Percentiles rank a stretch among this genome's conserved stretches.
Evolutionary conservation across 2,329 filamentous ascomycete species (phyloP).

Genomic region (Aspergillus sp.): DNA sequence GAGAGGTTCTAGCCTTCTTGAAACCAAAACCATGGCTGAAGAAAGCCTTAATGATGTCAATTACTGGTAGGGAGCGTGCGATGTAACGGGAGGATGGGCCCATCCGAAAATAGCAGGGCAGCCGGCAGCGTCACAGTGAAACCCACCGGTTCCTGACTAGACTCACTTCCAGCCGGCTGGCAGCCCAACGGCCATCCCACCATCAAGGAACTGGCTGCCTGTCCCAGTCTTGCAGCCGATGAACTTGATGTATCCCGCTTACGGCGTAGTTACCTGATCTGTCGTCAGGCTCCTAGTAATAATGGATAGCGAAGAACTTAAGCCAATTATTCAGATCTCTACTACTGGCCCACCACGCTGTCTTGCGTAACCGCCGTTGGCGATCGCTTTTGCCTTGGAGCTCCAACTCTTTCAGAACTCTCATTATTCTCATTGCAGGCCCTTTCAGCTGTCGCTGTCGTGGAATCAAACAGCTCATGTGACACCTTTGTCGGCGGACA

Average conservation of each 20-base stretch:
- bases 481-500: neutral
- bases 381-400: conserved; percentile 1
- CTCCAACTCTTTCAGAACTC: neutral
- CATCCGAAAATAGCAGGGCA: conserved; percentile 10
- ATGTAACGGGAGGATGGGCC: conserved; percentile 1
- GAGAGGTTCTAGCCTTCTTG: neutral
- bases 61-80: neutral
- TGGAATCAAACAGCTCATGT: neutral
- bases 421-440: neutral
- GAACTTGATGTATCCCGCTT: neutral
- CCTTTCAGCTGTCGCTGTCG: neutral
- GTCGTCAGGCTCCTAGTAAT: neutral
- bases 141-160: conserved; percentile 8
- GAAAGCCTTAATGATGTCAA: conserved; percentile 1
- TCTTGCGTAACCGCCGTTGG: conserved; percentile 13
- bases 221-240: neutral
- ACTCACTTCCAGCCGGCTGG: neutral
- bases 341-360: conserved; percentile 2
- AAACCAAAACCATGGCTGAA: neutral
- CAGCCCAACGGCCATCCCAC: neutral
- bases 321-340: conserved; percentile 4
- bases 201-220: neutral
- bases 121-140: neutral
- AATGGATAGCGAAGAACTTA: neutral
- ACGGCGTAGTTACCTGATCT: neutral